These are phyloP conservation scores for Aspergillus clavatus DNA, from an alignment of 2,329 filamentous ascomycete species.

Conservation along the genomic window DNA sequence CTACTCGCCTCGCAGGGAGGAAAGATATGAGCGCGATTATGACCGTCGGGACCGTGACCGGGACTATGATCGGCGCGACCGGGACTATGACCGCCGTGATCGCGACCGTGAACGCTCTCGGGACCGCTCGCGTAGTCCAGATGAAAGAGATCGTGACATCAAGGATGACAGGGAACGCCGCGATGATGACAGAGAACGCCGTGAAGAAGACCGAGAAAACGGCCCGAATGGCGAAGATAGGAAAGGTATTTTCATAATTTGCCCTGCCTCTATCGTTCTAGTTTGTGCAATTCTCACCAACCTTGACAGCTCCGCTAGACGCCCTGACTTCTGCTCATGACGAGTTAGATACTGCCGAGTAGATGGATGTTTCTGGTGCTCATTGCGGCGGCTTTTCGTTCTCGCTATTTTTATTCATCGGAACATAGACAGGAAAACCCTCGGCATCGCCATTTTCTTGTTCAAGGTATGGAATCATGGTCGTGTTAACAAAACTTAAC, in stretches of 20 bases:
- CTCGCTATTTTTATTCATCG: background rate
- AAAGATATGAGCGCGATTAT: conserved; percentile 71
- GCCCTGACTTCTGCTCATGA: conserved; percentile 81
- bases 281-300: conserved; percentile 8
- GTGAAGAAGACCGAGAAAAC: conserved; percentile 67
- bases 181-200: conserved; percentile 66
- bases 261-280: background rate
- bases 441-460: background rate
- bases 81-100: conserved; percentile 47
- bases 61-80: conserved; percentile 60
- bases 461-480: background rate
- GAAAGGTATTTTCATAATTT: conserved; percentile 62
- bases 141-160: conserved; percentile 51
- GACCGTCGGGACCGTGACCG: conserved; percentile 64
- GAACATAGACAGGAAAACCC: background rate
- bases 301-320: conserved; percentile 54
- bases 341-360: conserved; percentile 92
- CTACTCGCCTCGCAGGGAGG: conserved; percentile 84
- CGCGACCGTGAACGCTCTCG: conserved; percentile 60
- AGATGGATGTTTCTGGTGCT: conserved; percentile 29
- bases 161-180: conserved; percentile 38
- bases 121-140: conserved; percentile 70
- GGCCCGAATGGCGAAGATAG: conserved; percentile 80
- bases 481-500: background rate
- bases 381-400: background rate